Base-by-base conservation (phyloP, 2,329 filamentous ascomycete species). In the Ophiostoma montium region DNA sequence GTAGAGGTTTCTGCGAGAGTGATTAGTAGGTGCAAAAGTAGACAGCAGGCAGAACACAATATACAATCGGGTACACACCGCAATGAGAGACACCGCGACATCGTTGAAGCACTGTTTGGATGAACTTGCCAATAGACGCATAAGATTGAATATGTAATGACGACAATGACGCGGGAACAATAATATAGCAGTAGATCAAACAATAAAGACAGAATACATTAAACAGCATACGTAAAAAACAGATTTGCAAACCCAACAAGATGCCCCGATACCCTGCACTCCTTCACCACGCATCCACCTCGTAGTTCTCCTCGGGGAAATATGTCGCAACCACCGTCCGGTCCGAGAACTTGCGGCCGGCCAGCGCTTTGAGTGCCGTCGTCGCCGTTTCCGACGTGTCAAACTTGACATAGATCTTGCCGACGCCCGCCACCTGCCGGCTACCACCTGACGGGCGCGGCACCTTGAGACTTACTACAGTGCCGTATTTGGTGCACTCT, bases 401-500 rank as follows among this genome's bases (percentile, higher is more conserved):
- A 61, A 87, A 98, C 64, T 95, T 96, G 70, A 98, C 82, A 63
- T 83, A 98, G 57, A 99, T 96, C 74, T 96, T 98, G 62, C 92
- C 92, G 19, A 98, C 88, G 43, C 92, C 92, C 30, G 86, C 78
- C 19, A 83, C 86, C 62, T 92, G 84, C 58, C 88, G 80, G 63
- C 81, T 86, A 45, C 86, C 87, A 57, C 86, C 85, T 19, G 78
- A 80, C 2, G 92, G 90, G 52, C 92, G 78, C 5, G 92, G 92
- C 51, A 98, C 82, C 71, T 98, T 98, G 65, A 96, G 70, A n/a
- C 88, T 85, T 38, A 88, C 56, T 27, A 99, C 77, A 46, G 73
- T 75, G 53, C 94, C 92, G 61, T 84, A 98, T 65, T 98, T 98
- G 60, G 75, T 70, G 67, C 92, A 96, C 62, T 99, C 92, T 48